Percentiles rank a stretch among this genome's conserved stretches.
Conservation (phyloP, 768 basidiomycete genomes). For the Antrodiella citrinella region DNA sequence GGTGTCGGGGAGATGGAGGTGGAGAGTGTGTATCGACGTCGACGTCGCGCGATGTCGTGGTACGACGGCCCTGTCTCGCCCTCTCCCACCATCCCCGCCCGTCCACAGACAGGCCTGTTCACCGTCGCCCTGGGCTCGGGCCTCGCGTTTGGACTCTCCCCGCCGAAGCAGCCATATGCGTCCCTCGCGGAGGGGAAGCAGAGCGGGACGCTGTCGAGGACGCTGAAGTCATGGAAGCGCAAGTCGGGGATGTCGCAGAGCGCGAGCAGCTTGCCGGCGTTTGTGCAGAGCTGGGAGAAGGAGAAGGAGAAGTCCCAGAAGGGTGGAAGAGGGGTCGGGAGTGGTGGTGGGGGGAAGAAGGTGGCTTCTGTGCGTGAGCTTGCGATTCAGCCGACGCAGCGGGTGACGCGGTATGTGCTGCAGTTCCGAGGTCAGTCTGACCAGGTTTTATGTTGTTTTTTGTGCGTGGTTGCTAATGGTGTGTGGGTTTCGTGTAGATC, state of each 20-base stretch:
- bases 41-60: neutral
- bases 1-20: neutral
- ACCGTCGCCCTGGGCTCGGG: constrained; percentile 22
- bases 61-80: neutral
- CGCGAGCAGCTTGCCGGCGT: neutral
- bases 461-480: neutral
- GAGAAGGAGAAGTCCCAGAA: constrained; percentile 14
- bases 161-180: neutral
- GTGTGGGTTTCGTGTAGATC: constrained; percentile 31
- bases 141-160: constrained; percentile 18
- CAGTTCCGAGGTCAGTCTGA: constrained; percentile 45
- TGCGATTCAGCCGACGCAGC: constrained; percentile 55
- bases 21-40: neutral
- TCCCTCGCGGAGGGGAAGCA: neutral
- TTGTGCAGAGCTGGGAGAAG: neutral
- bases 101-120: constrained; percentile 15
- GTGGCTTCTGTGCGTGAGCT: constrained; percentile 40
- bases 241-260: neutral
- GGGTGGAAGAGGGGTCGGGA: neutral
- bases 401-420: constrained; percentile 56
- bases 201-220: constrained; percentile 3
- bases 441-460: neutral
- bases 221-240: neutral
- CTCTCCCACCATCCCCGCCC: neutral
- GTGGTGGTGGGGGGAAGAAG: constrained; percentile 8